These are phyloP conservation scores for Amphicarpaea edgeworthii DNA, from an alignment of 306 rosid species.

Conservation along the genomic window DNA sequence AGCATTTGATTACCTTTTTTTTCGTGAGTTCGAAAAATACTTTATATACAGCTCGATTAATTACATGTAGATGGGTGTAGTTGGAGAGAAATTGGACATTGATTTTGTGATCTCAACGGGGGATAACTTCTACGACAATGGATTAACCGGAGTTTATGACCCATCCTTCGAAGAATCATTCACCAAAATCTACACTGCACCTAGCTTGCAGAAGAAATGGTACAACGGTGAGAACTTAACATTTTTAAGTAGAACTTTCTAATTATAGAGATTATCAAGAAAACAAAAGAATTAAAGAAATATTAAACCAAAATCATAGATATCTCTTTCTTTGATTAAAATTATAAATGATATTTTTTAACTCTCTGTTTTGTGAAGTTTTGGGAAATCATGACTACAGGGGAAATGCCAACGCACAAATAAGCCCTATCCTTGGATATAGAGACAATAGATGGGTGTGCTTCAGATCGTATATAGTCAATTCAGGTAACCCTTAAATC, in stretches of 20 bases:
- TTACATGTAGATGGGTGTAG: not conserved
- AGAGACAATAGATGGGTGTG: not conserved
- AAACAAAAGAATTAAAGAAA: too few species aligned
- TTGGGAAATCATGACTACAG: not conserved
- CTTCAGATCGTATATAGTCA: not conserved
- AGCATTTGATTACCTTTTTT: too few species aligned
- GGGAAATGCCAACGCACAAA: not conserved
- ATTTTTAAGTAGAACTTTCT: not conserved
- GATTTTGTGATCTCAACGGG: not conserved
- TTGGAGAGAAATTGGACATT: not conserved
- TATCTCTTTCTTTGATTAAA: not conserved
- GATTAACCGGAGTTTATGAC: not conserved
- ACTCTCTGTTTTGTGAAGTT: not conserved
- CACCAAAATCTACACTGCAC: not conserved
- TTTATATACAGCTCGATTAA: too few species aligned
- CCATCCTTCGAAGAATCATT: slow-evolving; percentile 2
- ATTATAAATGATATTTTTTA: not conserved
- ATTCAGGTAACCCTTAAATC: not conserved
- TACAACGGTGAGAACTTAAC: not conserved
- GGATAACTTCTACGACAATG: slow-evolving; percentile 10
- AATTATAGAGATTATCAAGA: too few species aligned
- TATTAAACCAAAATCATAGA: too few species aligned
- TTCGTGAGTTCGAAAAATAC: too few species aligned
- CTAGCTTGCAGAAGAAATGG: slow-evolving; percentile 3
- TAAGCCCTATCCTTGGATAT: not conserved